Base-by-base conservation (phyloP, 495 filamentous ascomycete species). In the Penicillium argentinense region DNA sequence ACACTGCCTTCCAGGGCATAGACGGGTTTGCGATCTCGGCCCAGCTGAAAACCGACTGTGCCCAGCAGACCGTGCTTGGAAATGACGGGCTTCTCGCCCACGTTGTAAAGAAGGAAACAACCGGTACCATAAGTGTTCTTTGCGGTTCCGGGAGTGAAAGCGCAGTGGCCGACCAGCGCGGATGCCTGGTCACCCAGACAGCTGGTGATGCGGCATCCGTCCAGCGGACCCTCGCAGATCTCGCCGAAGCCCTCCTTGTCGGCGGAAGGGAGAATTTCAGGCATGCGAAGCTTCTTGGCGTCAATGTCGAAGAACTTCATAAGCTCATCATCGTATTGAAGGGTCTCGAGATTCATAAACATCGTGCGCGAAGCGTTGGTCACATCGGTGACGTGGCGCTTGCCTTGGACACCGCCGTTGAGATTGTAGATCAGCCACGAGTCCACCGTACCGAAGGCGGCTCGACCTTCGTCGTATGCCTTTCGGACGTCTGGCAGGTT, bases 91-190 rank as follows among this genome's bases (percentile, higher is more conserved):
- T 90, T 86, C 19, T 84, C 78, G 39, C 92, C 92, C 42, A 95
- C 90, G 61, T 97, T 96, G 62, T 95, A 96, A 3, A 97, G 78
- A 43, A 97, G 75, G 74, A 97, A 97, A 65, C 91, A 96, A 22
- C 92, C 92, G 2, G 92, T 97, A 29, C 92, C 92, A 51, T 96
- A 97, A 1, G 92, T 97, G 63, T 96, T 96, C 75, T 97, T 97
- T 28, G 92, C 92, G 53, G 78, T 78, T 38, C 92, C 92, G 1
- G 91, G 85, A 9, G 74, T 83, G 67, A 96, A 96, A 18, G 87
- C 91, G 60, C 89, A 88, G 63, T 97, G 91, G 30, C 92, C 92
- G 29, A 97, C 91, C 36, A 97, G 67, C 5, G 92, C 92, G 36
- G 89, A 83, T 27, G 91, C 95, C 64, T 97, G 92, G 64, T 97